A percentile compares a stretch with the other conserved stretches of the same genome.
These are phyloP conservation scores for Pyrus betulifolia DNA, from an alignment of 306 rosid genomes.

Conservation along the genomic window DNA sequence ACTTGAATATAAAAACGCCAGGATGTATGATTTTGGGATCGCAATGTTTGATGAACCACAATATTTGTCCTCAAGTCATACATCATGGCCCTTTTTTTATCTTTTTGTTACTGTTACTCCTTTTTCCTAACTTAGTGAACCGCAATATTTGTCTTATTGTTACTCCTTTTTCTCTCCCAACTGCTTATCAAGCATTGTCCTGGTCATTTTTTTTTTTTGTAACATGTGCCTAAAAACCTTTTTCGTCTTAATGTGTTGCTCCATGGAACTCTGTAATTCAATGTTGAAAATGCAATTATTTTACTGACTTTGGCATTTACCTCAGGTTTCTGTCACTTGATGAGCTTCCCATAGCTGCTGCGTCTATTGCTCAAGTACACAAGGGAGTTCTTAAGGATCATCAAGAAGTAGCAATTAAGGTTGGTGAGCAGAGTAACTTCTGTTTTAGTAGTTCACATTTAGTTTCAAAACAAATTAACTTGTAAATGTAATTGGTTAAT, in stretches of 20 bases:
- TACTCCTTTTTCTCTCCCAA: neutral
- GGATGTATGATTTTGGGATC: neutral
- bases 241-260: neutral
- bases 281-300: neutral
- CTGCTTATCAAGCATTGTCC: neutral
- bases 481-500: neutral
- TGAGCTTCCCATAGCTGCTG: constrained; percentile 82
- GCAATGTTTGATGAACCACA: constrained; percentile 47
- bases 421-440: constrained; percentile 26
- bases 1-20: neutral
- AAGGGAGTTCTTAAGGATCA: constrained; percentile 55
- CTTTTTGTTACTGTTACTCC: neutral
- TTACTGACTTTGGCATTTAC: neutral
- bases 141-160: constrained; percentile 15
- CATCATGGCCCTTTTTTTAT: neutral
- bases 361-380: constrained; percentile 95
- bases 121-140: constrained; percentile 51
- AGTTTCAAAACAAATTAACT: neutral
- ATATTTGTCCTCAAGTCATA: too few species aligned
- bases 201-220: neutral
- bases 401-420: constrained; percentile 88
- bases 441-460: neutral
- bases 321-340: constrained; percentile 72
- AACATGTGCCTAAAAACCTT: neutral
- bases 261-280: neutral